A percentile compares a stretch with the other conserved stretches of the same genome.
Evolutionary conservation across 75 land plant species (phyloP).

Genomic region (Picea glauca): DNA sequence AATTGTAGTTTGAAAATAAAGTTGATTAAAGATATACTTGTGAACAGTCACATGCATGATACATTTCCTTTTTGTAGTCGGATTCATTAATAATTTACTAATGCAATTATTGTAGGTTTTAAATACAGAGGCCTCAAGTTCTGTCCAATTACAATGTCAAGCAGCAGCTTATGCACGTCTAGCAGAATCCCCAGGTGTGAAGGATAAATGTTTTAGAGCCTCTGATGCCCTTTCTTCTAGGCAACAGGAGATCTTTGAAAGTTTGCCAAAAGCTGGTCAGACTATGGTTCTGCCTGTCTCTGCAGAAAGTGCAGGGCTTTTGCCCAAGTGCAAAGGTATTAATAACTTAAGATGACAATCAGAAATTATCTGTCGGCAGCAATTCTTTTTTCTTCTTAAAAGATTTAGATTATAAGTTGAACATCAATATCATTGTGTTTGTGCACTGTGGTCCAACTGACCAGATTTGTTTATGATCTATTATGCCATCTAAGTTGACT

Average conservation of each 20-base stretch:
- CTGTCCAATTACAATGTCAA: slow-evolving; percentile 32
- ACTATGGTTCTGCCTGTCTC: slow-evolving; percentile 54
- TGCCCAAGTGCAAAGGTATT: slow-evolving; percentile 42
- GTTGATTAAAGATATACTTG: background rate
- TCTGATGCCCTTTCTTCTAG: background rate
- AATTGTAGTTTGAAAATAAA: background rate
- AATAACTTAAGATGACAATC: background rate
- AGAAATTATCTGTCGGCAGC: background rate
- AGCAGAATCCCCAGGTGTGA: slow-evolving; percentile 35
- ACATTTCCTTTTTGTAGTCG: background rate
- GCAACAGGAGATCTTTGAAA: background rate
- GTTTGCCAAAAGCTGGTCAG: slow-evolving; percentile 16
- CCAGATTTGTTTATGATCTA: background rate
- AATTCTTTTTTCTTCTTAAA: too few relatives aligned
- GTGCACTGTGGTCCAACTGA: too few relatives aligned
- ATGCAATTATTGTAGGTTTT: background rate
- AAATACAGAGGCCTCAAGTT: background rate
- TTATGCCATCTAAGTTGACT: background rate
- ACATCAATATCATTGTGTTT: too few relatives aligned
- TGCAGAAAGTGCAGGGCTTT: slow-evolving; percentile 57
- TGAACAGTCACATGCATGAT: background rate
- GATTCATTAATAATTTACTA: background rate
- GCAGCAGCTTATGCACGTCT: slow-evolving; percentile 51
- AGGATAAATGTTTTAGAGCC: background rate
- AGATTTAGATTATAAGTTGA: too few relatives aligned